Evolutionary conservation across 2,329 filamentous ascomycete genomes (phyloP), one percentile per base, ranked within the genome.

Genomic region (Sporothrix luriei): DNA sequence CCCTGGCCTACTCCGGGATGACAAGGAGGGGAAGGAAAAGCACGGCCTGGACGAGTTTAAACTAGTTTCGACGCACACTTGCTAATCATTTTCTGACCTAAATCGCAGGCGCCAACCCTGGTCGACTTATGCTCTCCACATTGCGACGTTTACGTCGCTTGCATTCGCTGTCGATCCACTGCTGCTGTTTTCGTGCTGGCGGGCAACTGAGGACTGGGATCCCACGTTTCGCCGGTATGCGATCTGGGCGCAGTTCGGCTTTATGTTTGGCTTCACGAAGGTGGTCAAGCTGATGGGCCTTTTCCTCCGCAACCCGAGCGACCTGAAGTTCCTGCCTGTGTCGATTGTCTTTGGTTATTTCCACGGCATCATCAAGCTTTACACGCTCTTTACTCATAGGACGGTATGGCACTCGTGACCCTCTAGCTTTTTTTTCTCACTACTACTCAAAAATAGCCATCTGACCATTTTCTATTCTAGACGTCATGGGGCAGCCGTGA

Each of bases 401-500:
- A 90, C 91, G 87, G 93, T 96, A 13, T 11, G 61, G 33, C 33
- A 9, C 33, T 9, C 40, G 13, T 16, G 40, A 2, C 40, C 40
- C 40, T 62, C 7, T 38, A 21, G 10, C 61, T 61, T 5, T 14
- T 3, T 62, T 67, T n/a, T 11, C 1, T 49, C 19, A 19, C 4
- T 14, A 49, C 11, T 4, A n/a, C 24, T 1, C 26, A 51, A 48
- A 43, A 43, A 24, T 6, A 24, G 40, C n/a, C 49, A 26, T n/a
- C 66, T 70, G 66, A 70, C 68, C 38, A 19, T 16, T 4, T 48
- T 26, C 59, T 38, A 69, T 26, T 67, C 19, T 77, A 97, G 94
- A 97, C 94, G 57, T 94, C 93, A 67, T 97, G 94, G 94, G 94
- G 94, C 77, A 97, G 93, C 81, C 90, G 94, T 80, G 92, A 93